Evolutionary conservation across 768 basidiomycete genomes (phyloP).

Genomic region (Pleurotus tuber-regium): DNA sequence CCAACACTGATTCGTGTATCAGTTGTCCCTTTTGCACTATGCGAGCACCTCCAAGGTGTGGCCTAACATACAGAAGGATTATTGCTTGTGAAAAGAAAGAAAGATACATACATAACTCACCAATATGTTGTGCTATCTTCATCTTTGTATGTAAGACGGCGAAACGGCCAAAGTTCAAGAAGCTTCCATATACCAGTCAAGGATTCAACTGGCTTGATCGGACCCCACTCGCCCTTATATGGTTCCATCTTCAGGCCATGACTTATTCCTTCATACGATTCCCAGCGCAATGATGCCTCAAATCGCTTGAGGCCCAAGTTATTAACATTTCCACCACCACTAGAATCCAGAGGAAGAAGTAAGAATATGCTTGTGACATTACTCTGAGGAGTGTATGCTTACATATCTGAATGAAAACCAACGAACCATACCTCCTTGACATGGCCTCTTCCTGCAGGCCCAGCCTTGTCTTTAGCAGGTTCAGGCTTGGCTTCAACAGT

Average conservation of each 20-base stretch:
- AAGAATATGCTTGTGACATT: not conserved
- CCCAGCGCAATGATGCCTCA: constrained; percentile 19
- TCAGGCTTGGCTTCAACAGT: constrained; percentile 20
- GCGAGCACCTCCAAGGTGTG: not conserved
- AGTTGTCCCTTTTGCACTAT: not conserved
- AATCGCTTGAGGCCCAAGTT: constrained; percentile 18
- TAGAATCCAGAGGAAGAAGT: constrained; percentile 3
- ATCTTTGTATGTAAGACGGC: not conserved
- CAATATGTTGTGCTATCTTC: not conserved
- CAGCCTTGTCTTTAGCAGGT: not conserved
- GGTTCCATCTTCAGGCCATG: constrained; percentile 11
- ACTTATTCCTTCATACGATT: constrained; percentile 14
- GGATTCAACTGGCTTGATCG: not conserved
- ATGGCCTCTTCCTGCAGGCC: constrained; percentile 1
- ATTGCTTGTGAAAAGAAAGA: not conserved
- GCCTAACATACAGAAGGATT: not conserved
- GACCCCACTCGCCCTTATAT: not conserved
- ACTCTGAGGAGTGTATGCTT: constrained; percentile 2
- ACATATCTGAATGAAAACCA: constrained; percentile 31
- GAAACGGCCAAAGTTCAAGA: not conserved
- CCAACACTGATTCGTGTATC: not conserved
- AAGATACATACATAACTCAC: not conserved
- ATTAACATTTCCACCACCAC: constrained; percentile 18
- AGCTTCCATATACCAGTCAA: not conserved
- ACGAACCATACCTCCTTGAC: constrained; percentile 32